phyloP scores from a whole-genome alignment of 495 filamentous ascomycete genomes.

The Neurospora discreta region DNA sequence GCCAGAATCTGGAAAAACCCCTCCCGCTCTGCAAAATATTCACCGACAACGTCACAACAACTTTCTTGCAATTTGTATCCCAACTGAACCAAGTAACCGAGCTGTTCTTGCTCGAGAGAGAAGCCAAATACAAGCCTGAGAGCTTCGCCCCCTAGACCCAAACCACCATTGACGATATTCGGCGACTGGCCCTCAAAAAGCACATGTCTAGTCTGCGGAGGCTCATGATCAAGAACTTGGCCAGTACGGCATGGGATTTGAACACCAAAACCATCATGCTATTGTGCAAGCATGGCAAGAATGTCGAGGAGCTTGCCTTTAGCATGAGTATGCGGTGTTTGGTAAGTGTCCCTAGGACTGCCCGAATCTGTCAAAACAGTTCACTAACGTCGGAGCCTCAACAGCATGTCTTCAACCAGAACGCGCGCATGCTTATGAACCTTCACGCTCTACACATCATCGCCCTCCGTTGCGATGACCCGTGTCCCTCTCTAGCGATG shows the following conservation, averaged over 20 bases:
- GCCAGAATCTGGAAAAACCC: constrained; percentile 36
- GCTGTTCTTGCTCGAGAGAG: constrained; percentile 47
- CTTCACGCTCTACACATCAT: constrained; percentile 44
- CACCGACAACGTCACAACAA: constrained; percentile 46
- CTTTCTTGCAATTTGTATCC: constrained; percentile 39
- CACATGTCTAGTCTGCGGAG: constrained; percentile 31
- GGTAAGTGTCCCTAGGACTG: constrained; percentile 27
- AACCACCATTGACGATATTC: constrained; percentile 41
- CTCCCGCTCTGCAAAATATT: constrained; percentile 44
- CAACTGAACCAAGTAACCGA: constrained; percentile 42
- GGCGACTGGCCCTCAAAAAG: constrained; percentile 37
- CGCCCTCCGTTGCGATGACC: constrained; percentile 39
- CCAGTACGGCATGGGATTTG: constrained; percentile 42
- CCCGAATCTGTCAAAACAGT: background rate
- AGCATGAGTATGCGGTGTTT: constrained; percentile 37
- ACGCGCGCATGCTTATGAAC: constrained; percentile 29
- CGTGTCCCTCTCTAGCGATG: constrained; percentile 33
- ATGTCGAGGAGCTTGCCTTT: constrained; percentile 42
- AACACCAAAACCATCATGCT: constrained; percentile 37
- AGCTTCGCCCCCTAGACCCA: constrained; percentile 34
- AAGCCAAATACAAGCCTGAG: constrained; percentile 35
- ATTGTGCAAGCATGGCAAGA: constrained; percentile 33
- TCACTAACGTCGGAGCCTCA: background rate
- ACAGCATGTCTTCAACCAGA: constrained; percentile 44
- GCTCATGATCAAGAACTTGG: constrained; percentile 40